phyloP scores from a whole-genome alignment of 192 early-diverging fungal genomes.

The Oehlia diaphana region DNA sequence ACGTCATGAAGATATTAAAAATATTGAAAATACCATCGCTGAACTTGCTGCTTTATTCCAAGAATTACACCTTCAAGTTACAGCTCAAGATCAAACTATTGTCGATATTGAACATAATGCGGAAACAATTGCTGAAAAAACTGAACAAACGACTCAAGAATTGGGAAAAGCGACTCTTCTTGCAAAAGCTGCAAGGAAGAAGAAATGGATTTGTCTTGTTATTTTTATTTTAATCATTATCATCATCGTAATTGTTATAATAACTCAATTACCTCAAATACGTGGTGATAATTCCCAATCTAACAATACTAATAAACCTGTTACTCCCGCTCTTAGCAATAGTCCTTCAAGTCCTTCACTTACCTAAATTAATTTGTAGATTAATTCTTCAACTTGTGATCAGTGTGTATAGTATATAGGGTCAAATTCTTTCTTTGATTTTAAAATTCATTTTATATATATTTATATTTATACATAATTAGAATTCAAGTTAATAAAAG shows the following conservation, averaged over 20 bases:
- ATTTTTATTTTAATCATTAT: constrained; percentile 49
- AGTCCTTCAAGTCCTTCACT: too few species aligned
- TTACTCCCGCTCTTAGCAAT: too few species aligned
- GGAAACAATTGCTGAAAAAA: constrained; percentile 55
- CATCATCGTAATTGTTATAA: constrained; percentile 33
- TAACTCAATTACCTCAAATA: background rate
- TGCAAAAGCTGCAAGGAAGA: constrained; percentile 49
- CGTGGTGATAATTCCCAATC: background rate
- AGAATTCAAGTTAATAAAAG: too few species aligned
- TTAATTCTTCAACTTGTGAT: too few species aligned
- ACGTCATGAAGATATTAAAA: constrained; percentile 81
- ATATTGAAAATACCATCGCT: constrained; percentile 85
- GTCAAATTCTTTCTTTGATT: too few species aligned
- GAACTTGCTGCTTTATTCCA: constrained; percentile 88
- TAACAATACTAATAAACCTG: too few species aligned
- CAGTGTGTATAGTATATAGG: too few species aligned
- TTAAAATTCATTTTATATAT: too few species aligned
- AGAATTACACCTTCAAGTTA: constrained; percentile 84
- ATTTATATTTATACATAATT: too few species aligned
- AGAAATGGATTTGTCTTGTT: constrained; percentile 60
- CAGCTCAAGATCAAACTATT: constrained; percentile 71
- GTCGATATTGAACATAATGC: constrained; percentile 71
- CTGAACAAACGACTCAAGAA: constrained; percentile 62
- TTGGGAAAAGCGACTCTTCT: constrained; percentile 52
- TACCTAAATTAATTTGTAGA: too few species aligned